Base-by-base conservation (phyloP, 805 yeast genomes). In the Zygosaccharomyces pseudorouxii region DNA sequence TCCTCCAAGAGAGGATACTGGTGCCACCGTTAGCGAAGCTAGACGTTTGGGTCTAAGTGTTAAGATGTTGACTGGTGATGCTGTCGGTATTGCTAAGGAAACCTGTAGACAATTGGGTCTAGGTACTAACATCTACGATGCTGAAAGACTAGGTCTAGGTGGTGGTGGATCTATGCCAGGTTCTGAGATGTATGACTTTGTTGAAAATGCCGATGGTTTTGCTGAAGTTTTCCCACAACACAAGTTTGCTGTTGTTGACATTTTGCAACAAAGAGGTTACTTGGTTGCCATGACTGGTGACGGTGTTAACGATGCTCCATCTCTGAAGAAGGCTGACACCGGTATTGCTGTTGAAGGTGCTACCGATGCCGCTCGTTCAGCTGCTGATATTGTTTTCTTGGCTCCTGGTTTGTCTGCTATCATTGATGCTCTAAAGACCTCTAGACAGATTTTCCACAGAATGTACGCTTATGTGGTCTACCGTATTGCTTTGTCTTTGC, bases 301-400 rank as follows among this genome's bases (percentile, higher is more conserved):
- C 72, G 97, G 97, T 87, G 96, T 89, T 71, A 89, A 89, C 80
- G 97, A 89, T 77, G 96, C 96, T 66, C 97, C 97, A 68, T 89
- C 96, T 58, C 81, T 89, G 76, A 89, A 89, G 89, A 89, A 89
- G 81, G 95, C 95, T 64, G 89, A 84, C 68, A 82, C 87, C 61
- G 97, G 97, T 84, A 89, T 89, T 79, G 97, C 97, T 68, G 96
- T 89, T 73, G 96, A 89, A 79, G 96, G 96, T 84, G 90, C 96
- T 67, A 86, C 96, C 63, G 96, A 88, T 77, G 92, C 95, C 73
- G 96, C 96, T 61, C 83, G 93, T 79, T 87, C 95, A 66, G 96
- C 96, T 75, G 90, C 96, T 67, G 96, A 88, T 77, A 88, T 88
- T 75, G 96, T 88, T 71, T 88, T 88, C 86, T 77, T 87, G 64